Evolutionary conservation across 2,329 filamentous ascomycete species (phyloP), one percentile per base, ranked within the genome.

Genomic region (Colletotrichum lentis): DNA sequence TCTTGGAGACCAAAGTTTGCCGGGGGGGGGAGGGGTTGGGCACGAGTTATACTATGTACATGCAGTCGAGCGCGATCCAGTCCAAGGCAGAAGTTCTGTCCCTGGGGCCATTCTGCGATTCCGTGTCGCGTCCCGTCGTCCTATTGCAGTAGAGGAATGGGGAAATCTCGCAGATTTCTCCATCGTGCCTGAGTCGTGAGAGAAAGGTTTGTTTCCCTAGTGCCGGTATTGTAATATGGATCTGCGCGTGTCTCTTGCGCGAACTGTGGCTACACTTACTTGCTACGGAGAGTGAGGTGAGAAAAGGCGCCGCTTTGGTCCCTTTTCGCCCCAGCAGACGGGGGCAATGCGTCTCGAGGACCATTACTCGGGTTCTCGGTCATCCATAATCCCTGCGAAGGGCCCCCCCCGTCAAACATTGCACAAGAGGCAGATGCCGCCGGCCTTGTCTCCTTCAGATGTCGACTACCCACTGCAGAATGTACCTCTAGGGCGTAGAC

Each of bases 11-110:
- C 54, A 27, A 22, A 61, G 18, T 35, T 43, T 50, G 24, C 50
- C 22, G 5, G 55, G 47, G 62, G 37, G 12, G 22, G 18, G 31
- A 44, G 41, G 62, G 37, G 27, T 41, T 5, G 35, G 44, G n/a
- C 56, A 61, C 47, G 62, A 65, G 46, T 60, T 60, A 61, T 61
- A 54, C n/a, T n/a, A n/a, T n/a, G n/a, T n/a, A n/a, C n/a, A 35
- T 52, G 18, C 11, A 49, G 53, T 44, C 39, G 22, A 11, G 22
- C 16, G 14, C 22, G 16, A 54, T 44, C 31, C n/a, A n/a, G 20
- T 46, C 37, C 41, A 24, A 52, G 27, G 41, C 62, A 44, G 54
- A 39, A 59, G 46, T 44, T 11, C 27, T 37, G 44, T 31, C 27
- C 27, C 7, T 31, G 27, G 27, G 14, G n/a, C 12, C n/a, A 35